Evolutionary conservation across 805 yeast genomes (phyloP).

Genomic region (Isabelozyma pseudorhagii): DNA sequence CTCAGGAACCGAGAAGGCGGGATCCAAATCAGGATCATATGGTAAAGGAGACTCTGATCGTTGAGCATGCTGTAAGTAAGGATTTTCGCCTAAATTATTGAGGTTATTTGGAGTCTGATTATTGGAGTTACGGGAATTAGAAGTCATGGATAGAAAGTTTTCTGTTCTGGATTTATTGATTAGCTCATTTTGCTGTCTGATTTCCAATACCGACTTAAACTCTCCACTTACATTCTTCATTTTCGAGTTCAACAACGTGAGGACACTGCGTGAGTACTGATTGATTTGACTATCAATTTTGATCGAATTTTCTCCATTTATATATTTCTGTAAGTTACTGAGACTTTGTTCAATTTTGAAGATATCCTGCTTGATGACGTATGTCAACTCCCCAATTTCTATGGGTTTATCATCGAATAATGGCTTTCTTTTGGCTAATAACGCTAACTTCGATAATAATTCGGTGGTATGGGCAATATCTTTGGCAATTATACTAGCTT

Average conservation of each 20-base stretch:
- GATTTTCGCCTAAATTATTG: conserved; percentile 35
- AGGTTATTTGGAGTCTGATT: conserved; percentile 23
- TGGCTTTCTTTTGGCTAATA: conserved; percentile 84
- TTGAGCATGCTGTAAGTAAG: conserved; percentile 23
- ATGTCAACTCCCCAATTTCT: conserved; percentile 89
- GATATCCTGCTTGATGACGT: conserved; percentile 81
- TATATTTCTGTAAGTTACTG: conserved; percentile 55
- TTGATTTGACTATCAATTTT: conserved; percentile 58
- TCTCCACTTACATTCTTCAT: conserved; percentile 91
- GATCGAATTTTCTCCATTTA: conserved; percentile 41
- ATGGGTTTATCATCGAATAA: conserved; percentile 91
- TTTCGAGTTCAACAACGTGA: conserved; percentile 80
- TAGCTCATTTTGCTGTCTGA: conserved; percentile 80
- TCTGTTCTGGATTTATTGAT: conserved; percentile 80
- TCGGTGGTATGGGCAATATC: conserved; percentile 87
- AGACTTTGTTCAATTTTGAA: conserved; percentile 73
- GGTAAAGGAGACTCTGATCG: conserved; percentile 10
- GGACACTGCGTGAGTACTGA: conserved; percentile 81
- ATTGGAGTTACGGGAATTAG: conserved; percentile 21
- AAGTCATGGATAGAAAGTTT: conserved; percentile 63
- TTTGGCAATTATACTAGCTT: conserved; percentile 81
- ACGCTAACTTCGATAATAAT: conserved; percentile 74
- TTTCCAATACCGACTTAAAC: conserved; percentile 84
- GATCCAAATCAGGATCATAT: conserved; percentile 24
- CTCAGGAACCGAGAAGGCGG: conserved; percentile 20